Evolutionary conservation across 306 rosid genomes (phyloP), one percentile per base, ranked within the genome.

Genomic region (Vigna radiata): DNA sequence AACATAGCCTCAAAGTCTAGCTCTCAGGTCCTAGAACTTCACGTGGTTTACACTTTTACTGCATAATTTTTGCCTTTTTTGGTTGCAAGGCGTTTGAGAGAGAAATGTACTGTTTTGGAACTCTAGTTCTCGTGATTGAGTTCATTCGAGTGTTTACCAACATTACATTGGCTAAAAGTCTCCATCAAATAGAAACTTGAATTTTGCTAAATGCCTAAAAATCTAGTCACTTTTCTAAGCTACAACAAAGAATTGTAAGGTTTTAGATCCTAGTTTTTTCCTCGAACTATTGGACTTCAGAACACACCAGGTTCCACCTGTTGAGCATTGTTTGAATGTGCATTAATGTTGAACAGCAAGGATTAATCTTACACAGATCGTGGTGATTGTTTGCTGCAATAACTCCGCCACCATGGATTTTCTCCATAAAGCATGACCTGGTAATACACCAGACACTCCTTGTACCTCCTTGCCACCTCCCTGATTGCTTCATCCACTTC

Each of bases 381-480:
- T 44, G 73, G 47, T 17, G 85, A 76, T 50, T 80, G 82, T 17
- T 61, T 83, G 64, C 76, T 68, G 81, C 83, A 69, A 56, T 71
- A 85, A 43, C 78, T 69, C 36, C 83, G 79, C 87, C 86, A 77
- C 86, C 84, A 79, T 10, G 81, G 86, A 67, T 81, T 56, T 61
- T 86, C 92, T 70, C 92, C 94, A 71, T 89, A 88, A 49, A 85
- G 86, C 89, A 91, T 91, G 77, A 91, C 92, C 85, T 87, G 86
- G 60, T 88, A 88, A 86, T 91, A 91, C 82, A 85, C 88, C 62
- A 91, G 44, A 84, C 86, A 85, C 25, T 91, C 91, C 79, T 90
- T 91, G 69, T 83, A 89, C 37, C 83, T 86, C 82, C 89, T 89
- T 17, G 94, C 92, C 78, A 82, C 80, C 77, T 84, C 88, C 84